phyloP scores from a whole-genome alignment of 2,329 filamentous ascomycete genomes.

The Neofusicoccum sp. region DNA sequence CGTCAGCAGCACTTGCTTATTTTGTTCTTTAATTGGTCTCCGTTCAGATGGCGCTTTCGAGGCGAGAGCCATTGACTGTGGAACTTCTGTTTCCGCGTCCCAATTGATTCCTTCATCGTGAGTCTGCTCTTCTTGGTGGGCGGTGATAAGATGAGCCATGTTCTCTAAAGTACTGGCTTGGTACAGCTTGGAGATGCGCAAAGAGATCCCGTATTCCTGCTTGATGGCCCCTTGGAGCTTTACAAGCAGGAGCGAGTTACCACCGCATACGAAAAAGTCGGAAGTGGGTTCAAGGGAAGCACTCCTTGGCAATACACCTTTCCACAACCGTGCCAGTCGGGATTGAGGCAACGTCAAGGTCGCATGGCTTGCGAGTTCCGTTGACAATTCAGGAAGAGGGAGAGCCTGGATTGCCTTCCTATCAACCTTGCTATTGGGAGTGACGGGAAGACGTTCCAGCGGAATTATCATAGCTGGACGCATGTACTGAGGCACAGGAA shows the following conservation, averaged over 20 bases:
- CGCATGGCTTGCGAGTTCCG: neutral
- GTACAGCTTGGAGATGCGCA: conserved; percentile 41
- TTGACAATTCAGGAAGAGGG: conserved; percentile 18
- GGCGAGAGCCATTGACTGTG: conserved; percentile 20
- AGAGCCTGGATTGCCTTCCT: conserved; percentile 22
- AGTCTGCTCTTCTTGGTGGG: neutral
- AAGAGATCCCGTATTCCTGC: conserved; percentile 28
- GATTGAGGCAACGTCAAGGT: neutral
- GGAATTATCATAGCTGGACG: conserved; percentile 26
- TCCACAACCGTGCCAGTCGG: conserved; percentile 13
- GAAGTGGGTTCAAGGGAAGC: conserved; percentile 19
- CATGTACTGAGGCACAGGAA: conserved; percentile 42
- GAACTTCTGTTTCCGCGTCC: conserved; percentile 33
- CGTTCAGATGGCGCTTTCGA: neutral
- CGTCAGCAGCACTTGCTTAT: conserved; percentile 19
- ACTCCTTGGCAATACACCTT: conserved; percentile 22
- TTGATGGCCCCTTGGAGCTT: conserved; percentile 39
- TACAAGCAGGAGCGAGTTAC: conserved; percentile 44
- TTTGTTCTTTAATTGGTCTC: neutral
- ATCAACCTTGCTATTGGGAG: conserved; percentile 20
- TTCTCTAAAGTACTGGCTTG: conserved; percentile 35
- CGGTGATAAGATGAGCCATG: conserved; percentile 30
- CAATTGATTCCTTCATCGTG: conserved; percentile 32
- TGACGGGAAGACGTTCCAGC: conserved; percentile 19
- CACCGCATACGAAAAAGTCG: conserved; percentile 45